phyloP scores from a whole-genome alignment of 345 rosid genomes.

The Arabis alpina region DNA sequence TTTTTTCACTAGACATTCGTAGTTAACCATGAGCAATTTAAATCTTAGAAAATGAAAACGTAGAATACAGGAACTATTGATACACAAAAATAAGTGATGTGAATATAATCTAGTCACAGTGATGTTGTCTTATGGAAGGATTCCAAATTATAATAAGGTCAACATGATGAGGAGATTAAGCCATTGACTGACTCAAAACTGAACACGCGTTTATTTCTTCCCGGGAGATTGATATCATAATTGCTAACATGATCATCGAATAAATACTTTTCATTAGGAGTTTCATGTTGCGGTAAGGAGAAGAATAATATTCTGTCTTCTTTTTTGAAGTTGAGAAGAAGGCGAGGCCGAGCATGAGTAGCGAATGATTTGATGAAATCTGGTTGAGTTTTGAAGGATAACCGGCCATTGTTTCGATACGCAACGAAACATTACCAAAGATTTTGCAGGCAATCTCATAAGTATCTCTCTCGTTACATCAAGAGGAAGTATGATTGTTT shows the following conservation, averaged over 20 bases:
- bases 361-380: background rate
- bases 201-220: background rate
- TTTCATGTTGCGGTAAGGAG: constrained; percentile 3
- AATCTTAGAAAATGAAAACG: no score
- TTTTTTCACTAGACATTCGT: no score
- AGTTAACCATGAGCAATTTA: no score
- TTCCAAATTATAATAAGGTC: background rate
- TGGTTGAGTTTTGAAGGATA: background rate
- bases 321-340: background rate
- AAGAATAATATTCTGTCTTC: background rate
- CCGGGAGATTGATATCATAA: no score
- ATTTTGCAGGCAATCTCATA: background rate
- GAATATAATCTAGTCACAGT: no score
- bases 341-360: background rate
- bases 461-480: background rate
- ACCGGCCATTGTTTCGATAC: background rate
- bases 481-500: background rate
- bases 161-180: background rate
- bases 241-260: background rate
- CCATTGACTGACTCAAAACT: background rate
- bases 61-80: no score
- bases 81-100: no score
- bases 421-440: background rate
- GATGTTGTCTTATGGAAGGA: background rate
- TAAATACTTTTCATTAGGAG: background rate